Percentiles rank a stretch among this genome's conserved stretches.
These are phyloP conservation scores for Mycosphaerelloides madeirae DNA, from an alignment of 2,329 filamentous ascomycete species.

Conservation along the genomic window DNA sequence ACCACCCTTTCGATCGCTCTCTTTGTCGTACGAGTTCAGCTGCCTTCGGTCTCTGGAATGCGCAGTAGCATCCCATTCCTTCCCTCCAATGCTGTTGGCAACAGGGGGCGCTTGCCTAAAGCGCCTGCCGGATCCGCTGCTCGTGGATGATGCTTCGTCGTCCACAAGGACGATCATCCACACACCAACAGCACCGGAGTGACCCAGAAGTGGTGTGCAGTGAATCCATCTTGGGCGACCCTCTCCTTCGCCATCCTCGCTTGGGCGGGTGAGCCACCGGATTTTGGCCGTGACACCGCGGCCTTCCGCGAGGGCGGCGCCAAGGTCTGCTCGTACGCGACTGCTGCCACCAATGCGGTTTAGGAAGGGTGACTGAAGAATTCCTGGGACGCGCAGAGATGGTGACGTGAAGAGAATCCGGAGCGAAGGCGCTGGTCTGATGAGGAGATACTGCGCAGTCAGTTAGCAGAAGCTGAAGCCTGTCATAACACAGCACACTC, in stretches of 20 bases:
- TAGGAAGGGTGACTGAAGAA: conserved; percentile 47
- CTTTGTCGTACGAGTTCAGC: conserved; percentile 20
- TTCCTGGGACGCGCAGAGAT: conserved; percentile 46
- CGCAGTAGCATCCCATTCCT: conserved; percentile 27
- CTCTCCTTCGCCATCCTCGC: conserved; percentile 40
- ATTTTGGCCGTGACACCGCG: conserved; percentile 71
- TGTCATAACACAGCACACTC: conserved; percentile 26
- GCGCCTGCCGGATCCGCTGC: conserved; percentile 21
- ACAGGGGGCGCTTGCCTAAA: conserved; percentile 36
- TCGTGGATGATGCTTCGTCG: conserved; percentile 38
- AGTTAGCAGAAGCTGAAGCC: conserved; percentile 2
- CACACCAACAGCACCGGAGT: conserved; percentile 64
- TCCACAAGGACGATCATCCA: conserved; percentile 76
- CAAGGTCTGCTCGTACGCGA: conserved; percentile 51
- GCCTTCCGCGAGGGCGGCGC: conserved; percentile 60
- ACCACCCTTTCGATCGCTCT: conserved; percentile 17
- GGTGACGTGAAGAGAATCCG: conserved; percentile 49
- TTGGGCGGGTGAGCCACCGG: conserved; percentile 57
- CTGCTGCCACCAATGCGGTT: conserved; percentile 47
- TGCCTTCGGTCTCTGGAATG: conserved; percentile 10
- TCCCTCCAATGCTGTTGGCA: conserved; percentile 29
- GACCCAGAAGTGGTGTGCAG: conserved; percentile 66
- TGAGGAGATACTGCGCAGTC: conserved; percentile 41
- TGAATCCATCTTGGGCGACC: conserved; percentile 71
- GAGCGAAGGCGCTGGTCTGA: conserved; percentile 45